A percentile compares a stretch with the other conserved stretches of the same genome.
Evolutionary conservation across 2,329 filamentous ascomycete species (phyloP).

Genomic region (Pezicula rhizophila): DNA sequence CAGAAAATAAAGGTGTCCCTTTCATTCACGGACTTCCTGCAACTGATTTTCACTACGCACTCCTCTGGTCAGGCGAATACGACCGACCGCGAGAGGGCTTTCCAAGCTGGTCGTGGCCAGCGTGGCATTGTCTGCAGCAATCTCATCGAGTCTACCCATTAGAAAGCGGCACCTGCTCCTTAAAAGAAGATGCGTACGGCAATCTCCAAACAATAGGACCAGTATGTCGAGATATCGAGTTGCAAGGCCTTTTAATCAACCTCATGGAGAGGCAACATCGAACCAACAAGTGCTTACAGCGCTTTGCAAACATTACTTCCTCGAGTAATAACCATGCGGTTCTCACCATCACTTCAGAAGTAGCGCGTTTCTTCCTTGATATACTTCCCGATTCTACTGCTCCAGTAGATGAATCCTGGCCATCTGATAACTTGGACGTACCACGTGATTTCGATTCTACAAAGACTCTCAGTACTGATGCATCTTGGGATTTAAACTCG

Average conservation of each 20-base stretch:
- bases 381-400: neutral
- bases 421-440: no score
- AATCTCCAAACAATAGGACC: neutral
- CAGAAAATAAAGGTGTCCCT: neutral
- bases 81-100: neutral
- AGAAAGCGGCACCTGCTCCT: neutral
- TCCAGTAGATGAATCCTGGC: neutral
- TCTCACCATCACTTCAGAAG: neutral
- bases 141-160: neutral
- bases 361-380: neutral
- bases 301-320: neutral
- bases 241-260: neutral
- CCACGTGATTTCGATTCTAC: no score
- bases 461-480: no score
- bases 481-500: no score
- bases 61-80: constrained; percentile 1
- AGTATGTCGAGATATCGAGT: neutral
- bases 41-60: constrained; percentile 3
- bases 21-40: constrained; percentile 2
- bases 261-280: neutral
- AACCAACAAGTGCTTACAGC: neutral
- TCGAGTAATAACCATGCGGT: neutral
- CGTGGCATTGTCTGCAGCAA: constrained; percentile 1
- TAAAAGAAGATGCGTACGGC: no score
- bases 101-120: constrained; percentile 3